Conservation (phyloP, 805 yeast species). For the Pichia deserticola region DNA sequence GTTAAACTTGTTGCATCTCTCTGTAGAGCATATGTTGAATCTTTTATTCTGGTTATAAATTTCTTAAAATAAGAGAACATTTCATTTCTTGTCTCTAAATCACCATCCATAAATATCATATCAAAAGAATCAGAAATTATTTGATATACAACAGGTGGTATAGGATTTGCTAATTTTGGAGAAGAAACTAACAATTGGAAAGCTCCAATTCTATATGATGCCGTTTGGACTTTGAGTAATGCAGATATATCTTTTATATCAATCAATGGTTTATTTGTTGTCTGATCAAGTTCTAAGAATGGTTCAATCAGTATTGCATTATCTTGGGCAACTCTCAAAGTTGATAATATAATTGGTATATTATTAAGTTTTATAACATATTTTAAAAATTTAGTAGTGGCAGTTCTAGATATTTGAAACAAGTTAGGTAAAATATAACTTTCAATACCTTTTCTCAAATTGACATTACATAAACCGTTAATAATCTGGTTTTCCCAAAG, state of each 20-base stretch:
- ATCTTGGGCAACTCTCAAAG: conserved; percentile 59
- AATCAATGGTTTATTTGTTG: conserved; percentile 15
- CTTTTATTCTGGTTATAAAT: conserved; percentile 59
- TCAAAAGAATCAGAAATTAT: conserved; percentile 39
- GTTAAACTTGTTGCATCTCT: conserved; percentile 42
- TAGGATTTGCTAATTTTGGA: conserved; percentile 51
- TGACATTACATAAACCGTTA: conserved; percentile 26
- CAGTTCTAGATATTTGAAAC: conserved; percentile 43
- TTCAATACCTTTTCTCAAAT: conserved; percentile 41
- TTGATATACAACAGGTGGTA: conserved; percentile 39
- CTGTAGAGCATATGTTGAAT: conserved; percentile 52
- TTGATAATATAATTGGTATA: conserved; percentile 40
- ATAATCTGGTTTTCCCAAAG: conserved; percentile 43
- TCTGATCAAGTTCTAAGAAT: conserved; percentile 32
- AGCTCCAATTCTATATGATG: conserved; percentile 39
- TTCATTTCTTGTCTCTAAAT: conserved; percentile 61
- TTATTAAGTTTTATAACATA: conserved; percentile 16
- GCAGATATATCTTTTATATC: conserved; percentile 25
- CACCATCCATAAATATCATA: conserved; percentile 53
- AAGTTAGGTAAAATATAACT: conserved; percentile 56
- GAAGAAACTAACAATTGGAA: conserved; percentile 57
- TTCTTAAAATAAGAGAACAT: conserved; percentile 54
- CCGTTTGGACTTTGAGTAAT: conserved; percentile 40
- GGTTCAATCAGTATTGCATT: conserved; percentile 46
- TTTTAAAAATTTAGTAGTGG: conserved; percentile 27